Base-by-base conservation (phyloP, 495 filamentous ascomycete genomes). In the Haplographium delicatum region DNA sequence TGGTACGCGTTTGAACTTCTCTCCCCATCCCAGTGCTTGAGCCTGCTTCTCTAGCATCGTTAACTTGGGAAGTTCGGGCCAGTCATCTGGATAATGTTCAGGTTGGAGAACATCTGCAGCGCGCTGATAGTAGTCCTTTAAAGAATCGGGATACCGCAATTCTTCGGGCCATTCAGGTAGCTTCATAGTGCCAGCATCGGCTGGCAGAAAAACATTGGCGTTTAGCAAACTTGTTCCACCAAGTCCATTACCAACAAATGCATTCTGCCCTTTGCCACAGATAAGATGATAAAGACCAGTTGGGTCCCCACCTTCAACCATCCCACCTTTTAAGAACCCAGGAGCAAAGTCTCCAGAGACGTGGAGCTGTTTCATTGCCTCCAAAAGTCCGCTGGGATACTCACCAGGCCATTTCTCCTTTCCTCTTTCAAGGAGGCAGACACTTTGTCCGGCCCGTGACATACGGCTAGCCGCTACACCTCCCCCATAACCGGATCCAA, bases 401-500 rank as follows among this genome's bases (percentile, higher is more conserved):
- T 83, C 79, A 11, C 82, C 81, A 18, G 82, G 79, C 77, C 81
- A 82, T 60, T 68, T 72, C 65, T 86, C 82, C 47, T 72, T 68
- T 30, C 81, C 82, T 19, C 77, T 64, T 60, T 86, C 83, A 9
- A 86, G 68, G 4, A 87, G 61, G 41, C 78, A 82, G 19, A 85
- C 83, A 7, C 65, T 70, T 54, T 81, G 68, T 5, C 78, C 78
- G 7, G 74, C 80, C 40, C 81, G 67, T 3, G 81, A 76, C 76
- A 83, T 83, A 20, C 82, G 73, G 45, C 78, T 76, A 1, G 81
- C 83, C 11, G 83, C 80, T 13, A 85, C 79, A 13, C 75, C 80
- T 45, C 82, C 83, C 11, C 82, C 82, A 63, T 85, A 85, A 1
- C 83, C 83, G 15, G 80, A 84, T 0, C 83, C 82, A 39, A 85